Conservation (phyloP, 2,329 filamentous ascomycete species). For the Xylaria sp. region DNA sequence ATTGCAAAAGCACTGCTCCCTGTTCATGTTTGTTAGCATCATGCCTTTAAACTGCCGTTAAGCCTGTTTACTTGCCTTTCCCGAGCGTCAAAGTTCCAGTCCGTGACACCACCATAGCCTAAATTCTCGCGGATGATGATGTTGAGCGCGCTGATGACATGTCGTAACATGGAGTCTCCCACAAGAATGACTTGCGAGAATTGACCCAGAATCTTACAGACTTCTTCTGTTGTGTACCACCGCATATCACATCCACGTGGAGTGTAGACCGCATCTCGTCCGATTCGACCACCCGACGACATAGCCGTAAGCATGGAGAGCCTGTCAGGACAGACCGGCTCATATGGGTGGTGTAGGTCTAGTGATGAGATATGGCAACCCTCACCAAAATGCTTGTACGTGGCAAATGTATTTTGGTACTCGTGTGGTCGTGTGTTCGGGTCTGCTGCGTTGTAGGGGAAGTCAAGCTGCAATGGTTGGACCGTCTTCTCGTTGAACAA, state of each 20-base stretch:
- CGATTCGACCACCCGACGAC: conserved; percentile 58
- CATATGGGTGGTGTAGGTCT: conserved; percentile 54
- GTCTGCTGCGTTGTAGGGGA: conserved; percentile 5
- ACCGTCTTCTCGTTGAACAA: not conserved
- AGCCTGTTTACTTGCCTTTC: conserved; percentile 51
- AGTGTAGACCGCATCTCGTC: conserved; percentile 58
- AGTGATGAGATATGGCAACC: conserved; percentile 58
- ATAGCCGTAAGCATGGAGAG: conserved; percentile 54
- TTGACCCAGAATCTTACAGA: conserved; percentile 57
- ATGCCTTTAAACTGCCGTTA: not conserved
- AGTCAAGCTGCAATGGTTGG: conserved; percentile 5
- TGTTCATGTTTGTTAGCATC: conserved; percentile 37
- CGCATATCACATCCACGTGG: conserved; percentile 59
- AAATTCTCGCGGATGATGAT: conserved; percentile 58
- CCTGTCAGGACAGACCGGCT: conserved; percentile 51
- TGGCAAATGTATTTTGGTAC: conserved; percentile 53
- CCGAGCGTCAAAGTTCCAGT: conserved; percentile 60
- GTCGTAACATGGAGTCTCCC: conserved; percentile 61
- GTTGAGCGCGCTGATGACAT: conserved; percentile 60
- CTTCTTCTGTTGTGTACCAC: conserved; percentile 59
- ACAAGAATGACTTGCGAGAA: conserved; percentile 61
- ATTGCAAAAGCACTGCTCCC: conserved; percentile 60
- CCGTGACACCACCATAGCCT: conserved; percentile 60
- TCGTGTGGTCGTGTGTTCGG: conserved; percentile 30
- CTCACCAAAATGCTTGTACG: conserved; percentile 56